Conservation (phyloP, 805 yeast genomes). For the Teunomyces funiuensis region DNA sequence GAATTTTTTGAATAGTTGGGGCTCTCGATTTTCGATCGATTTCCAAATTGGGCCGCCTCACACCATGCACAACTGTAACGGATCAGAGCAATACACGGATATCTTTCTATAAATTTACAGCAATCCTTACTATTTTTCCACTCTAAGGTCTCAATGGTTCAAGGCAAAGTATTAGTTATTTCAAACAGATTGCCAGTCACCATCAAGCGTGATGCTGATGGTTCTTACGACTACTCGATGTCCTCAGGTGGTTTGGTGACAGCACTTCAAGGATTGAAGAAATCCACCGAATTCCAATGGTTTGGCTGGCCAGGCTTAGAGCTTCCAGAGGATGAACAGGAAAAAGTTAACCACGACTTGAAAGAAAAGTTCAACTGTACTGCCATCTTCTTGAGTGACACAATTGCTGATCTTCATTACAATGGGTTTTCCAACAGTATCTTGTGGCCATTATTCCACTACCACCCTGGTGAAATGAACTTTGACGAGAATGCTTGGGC, state of each 20-base stretch:
- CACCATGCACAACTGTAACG: background rate
- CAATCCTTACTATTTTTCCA: background rate
- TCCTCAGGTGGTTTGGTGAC: slow-evolving; percentile 97
- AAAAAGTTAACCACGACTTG: slow-evolving; percentile 66
- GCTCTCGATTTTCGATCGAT: background rate
- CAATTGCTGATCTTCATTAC: slow-evolving; percentile 91
- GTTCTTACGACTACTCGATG: slow-evolving; percentile 80
- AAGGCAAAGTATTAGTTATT: slow-evolving; percentile 84
- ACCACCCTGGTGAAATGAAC: slow-evolving; percentile 98
- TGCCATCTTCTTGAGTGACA: slow-evolving; percentile 85
- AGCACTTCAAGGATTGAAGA: slow-evolving; percentile 88
- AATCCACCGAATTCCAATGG: slow-evolving; percentile 87
- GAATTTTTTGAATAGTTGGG: background rate
- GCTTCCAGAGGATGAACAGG: slow-evolving; percentile 74
- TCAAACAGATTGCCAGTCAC: slow-evolving; percentile 96
- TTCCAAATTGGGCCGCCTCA: slow-evolving; percentile 1
- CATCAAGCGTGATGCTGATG: slow-evolving; percentile 60
- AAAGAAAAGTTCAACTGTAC: slow-evolving; percentile 79
- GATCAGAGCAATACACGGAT: background rate
- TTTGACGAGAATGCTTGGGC: slow-evolving; percentile 98
- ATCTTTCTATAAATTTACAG: background rate
- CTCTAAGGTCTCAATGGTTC: slow-evolving; percentile 8
- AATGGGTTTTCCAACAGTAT: slow-evolving; percentile 95
- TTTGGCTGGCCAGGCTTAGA: slow-evolving; percentile 95
- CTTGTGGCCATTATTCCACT: slow-evolving; percentile 97